Evolutionary conservation across 2,329 filamentous ascomycete genomes (phyloP).

Genomic region (Berkeleyomyces rouxiae): DNA sequence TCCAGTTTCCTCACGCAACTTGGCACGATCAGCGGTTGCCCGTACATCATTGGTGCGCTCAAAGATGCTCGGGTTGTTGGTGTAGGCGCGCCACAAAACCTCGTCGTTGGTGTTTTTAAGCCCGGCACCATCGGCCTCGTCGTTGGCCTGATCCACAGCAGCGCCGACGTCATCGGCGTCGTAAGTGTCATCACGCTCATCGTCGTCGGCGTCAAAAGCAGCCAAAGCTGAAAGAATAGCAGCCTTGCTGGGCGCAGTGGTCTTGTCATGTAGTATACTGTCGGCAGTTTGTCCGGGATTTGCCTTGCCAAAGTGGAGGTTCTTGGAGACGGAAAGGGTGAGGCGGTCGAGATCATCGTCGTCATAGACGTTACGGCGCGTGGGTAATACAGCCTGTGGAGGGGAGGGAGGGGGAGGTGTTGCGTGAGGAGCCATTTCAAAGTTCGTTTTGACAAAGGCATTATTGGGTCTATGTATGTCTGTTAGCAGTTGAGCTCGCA

Average conservation of each 20-base stretch:
- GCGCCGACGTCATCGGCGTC: slow-evolving; percentile 85
- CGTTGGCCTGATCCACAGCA: slow-evolving; percentile 55
- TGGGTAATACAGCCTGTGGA: slow-evolving; percentile 25
- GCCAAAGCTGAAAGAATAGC: slow-evolving; percentile 78
- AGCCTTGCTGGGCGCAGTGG: slow-evolving; percentile 55
- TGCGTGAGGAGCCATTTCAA: slow-evolving; percentile 37
- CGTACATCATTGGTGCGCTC: slow-evolving; percentile 54
- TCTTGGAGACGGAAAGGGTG: slow-evolving; percentile 42
- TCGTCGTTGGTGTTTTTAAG: slow-evolving; percentile 45
- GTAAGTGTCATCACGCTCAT: slow-evolving; percentile 94
- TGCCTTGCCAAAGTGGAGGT: slow-evolving; percentile 62
- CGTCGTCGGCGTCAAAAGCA: slow-evolving; percentile 82
- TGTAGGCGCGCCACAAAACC: slow-evolving; percentile 55
- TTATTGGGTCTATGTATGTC: background rate
- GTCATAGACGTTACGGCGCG: slow-evolving; percentile 60
- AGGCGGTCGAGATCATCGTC: slow-evolving; percentile 65
- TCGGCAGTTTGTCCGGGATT: slow-evolving; percentile 50
- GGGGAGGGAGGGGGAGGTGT: slow-evolving; percentile 32
- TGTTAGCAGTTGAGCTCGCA: slow-evolving; percentile 1
- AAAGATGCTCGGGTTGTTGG: slow-evolving; percentile 48
- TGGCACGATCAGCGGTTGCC: slow-evolving; percentile 32
- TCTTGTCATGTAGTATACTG: slow-evolving; percentile 48
- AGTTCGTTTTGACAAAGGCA: background rate
- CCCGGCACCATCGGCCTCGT: slow-evolving; percentile 29
- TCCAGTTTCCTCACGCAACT: slow-evolving; percentile 57